Evolutionary conservation across 2,329 filamentous ascomycete species (phyloP).

Genomic region (Ascochyta koolunga): DNA sequence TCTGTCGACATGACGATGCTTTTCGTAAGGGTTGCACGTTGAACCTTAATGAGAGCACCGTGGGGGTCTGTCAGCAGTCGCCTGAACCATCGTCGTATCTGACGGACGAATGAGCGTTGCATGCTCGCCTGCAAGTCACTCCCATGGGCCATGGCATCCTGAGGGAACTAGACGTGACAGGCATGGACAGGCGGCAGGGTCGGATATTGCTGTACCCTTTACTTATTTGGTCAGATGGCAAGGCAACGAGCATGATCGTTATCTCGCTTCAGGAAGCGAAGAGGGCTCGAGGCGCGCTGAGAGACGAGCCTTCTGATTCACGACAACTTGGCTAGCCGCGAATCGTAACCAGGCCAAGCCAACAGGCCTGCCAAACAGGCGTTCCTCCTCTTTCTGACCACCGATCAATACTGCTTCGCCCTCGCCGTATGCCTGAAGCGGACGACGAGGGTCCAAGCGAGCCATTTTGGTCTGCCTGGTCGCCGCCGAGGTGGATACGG

Average conservation of each 20-base stretch:
- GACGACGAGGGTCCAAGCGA: conserved; percentile 30
- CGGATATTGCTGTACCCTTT: conserved; percentile 5
- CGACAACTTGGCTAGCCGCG: conserved; percentile 26
- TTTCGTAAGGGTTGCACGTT: conserved; percentile 14
- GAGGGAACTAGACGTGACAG: conserved; percentile 18
- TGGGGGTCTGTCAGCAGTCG: conserved; percentile 32
- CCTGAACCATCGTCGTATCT: conserved; percentile 12
- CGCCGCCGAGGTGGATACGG: conserved; percentile 33
- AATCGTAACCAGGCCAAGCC: conserved; percentile 13
- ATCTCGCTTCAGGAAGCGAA: conserved; percentile 31
- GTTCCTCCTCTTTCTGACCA: conserved; percentile 26
- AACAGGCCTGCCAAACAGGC: conserved; percentile 34
- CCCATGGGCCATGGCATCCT: conserved; percentile 10
- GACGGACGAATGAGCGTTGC: conserved; percentile 14
- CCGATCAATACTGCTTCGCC: conserved; percentile 35
- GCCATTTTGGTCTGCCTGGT: conserved; percentile 28
- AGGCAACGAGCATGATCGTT: conserved; percentile 28
- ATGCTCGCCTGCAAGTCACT: conserved; percentile 12
- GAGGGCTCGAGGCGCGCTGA: conserved; percentile 12
- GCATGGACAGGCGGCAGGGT: conserved; percentile 19
- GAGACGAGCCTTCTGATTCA: conserved; percentile 6
- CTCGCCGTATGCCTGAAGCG: conserved; percentile 17
- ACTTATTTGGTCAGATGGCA: conserved; percentile 21
- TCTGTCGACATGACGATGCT: conserved; percentile 26
- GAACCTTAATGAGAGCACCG: conserved; percentile 32